phyloP scores from a whole-genome alignment of 371 early-diverging fungal genomes.

The Mortierella sp. region DNA sequence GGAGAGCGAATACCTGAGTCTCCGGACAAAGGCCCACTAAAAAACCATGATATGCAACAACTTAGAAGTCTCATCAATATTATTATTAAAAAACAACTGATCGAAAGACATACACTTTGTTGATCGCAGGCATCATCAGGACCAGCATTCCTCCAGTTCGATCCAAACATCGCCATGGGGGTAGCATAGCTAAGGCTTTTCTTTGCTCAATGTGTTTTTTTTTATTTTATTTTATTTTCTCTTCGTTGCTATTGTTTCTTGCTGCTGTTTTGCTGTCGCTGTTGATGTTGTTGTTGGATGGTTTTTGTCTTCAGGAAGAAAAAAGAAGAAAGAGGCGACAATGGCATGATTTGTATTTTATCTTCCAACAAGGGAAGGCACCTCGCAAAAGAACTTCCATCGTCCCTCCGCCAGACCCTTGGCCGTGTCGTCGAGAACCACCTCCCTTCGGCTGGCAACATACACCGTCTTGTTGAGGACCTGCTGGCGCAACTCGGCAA shows the following conservation, averaged over 20 bases:
- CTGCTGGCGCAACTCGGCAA: constrained; percentile 79
- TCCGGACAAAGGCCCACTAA: constrained; percentile 24
- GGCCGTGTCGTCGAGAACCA: constrained; percentile 84
- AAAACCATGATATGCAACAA: too few relatives aligned
- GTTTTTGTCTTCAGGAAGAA: neutral
- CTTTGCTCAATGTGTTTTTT: neutral
- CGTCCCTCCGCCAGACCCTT: constrained; percentile 81
- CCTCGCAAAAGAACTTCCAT: constrained; percentile 67
- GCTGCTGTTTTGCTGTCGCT: neutral
- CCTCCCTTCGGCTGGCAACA: constrained; percentile 78
- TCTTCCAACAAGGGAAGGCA: neutral
- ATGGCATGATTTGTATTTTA: neutral
- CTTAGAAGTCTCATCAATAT: too few relatives aligned
- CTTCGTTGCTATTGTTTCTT: neutral
- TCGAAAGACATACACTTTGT: too few relatives aligned
- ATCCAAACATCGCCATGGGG: neutral
- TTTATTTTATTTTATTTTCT: neutral
- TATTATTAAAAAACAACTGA: neutral
- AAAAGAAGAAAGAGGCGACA: neutral
- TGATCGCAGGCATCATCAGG: too few relatives aligned
- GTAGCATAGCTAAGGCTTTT: neutral
- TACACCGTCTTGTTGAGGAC: constrained; percentile 90
- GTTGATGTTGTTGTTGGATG: neutral
- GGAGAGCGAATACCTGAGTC: constrained; percentile 47
- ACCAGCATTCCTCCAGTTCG: too few relatives aligned